Evolutionary conservation across 208 protist species (phyloP).

Genomic region (Blastocrithidia nonstop): DNA sequence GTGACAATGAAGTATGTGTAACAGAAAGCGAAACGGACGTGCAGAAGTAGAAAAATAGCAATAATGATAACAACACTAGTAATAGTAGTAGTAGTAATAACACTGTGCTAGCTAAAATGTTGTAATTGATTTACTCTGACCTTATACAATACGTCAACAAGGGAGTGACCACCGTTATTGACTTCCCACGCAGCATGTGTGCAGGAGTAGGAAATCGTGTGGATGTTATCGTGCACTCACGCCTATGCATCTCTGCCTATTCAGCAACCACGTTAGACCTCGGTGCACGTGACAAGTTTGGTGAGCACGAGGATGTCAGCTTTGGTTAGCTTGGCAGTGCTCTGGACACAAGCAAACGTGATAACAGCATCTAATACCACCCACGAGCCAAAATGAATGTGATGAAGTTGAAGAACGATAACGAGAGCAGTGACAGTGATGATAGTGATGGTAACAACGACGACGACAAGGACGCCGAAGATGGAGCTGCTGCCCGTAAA

Average conservation of each 20-base stretch:
- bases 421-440: neutral
- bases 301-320: too few relatives aligned
- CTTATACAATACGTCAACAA: constrained; percentile 29
- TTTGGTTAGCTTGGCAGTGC: too few relatives aligned
- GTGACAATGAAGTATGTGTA: too few relatives aligned
- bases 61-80: too few relatives aligned
- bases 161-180: constrained; percentile 28
- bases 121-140: constrained; percentile 78
- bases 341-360: too few relatives aligned
- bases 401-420: neutral
- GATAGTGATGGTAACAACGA: constrained; percentile 5
- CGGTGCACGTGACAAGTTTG: too few relatives aligned
- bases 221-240: constrained; percentile 44
- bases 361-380: too few relatives aligned
- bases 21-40: too few relatives aligned
- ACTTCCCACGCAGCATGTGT: constrained; percentile 64
- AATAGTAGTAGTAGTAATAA: too few relatives aligned
- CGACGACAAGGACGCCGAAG: neutral
- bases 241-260: constrained; percentile 58
- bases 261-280: constrained; percentile 45
- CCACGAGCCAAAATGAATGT: constrained; percentile 3
- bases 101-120: too few relatives aligned
- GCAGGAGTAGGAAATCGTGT: constrained; percentile 41
- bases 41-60: too few relatives aligned
- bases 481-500: too few relatives aligned